A percentile compares a stretch with the other conserved stretches of the same genome.
phyloP scores from a whole-genome alignment of 139 green algal species.

The Medakamo hakoo region DNA sequence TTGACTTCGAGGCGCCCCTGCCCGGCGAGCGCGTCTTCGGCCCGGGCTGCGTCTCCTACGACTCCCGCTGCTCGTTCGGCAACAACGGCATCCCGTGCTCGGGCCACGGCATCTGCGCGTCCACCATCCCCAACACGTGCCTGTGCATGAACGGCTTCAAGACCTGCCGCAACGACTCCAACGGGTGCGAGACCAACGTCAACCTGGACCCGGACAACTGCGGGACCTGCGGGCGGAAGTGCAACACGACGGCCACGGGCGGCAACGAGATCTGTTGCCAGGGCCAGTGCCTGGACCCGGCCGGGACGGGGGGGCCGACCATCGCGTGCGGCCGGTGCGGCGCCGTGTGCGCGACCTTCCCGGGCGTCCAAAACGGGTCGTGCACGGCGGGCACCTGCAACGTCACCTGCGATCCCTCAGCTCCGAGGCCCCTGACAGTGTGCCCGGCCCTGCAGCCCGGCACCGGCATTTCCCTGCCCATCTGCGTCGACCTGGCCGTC shows the following conservation, averaged over 20 bases:
- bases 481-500: not conserved
- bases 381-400: not conserved
- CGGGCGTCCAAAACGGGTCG: not conserved
- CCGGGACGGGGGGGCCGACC: not conserved
- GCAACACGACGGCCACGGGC: too few relatives aligned
- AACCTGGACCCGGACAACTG: not conserved
- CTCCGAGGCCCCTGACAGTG: not conserved
- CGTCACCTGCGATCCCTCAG: not conserved
- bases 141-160: not conserved
- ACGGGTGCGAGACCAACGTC: not conserved
- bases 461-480: not conserved
- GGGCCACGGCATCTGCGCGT: not conserved
- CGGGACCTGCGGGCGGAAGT: not conserved
- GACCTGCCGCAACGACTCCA: not conserved
- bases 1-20: not conserved
- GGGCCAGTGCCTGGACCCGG: not conserved
- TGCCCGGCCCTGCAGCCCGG: not conserved
- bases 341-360: not conserved
- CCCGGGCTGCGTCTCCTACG: not conserved
- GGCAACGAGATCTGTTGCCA: not conserved
- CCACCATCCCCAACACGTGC: not conserved
- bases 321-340: not conserved
- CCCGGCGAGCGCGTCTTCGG: not conserved
- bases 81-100: not conserved
- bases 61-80: not conserved